Evolutionary conservation across 2,329 filamentous ascomycete species (phyloP).

Genomic region (Penicillium frequentans): DNA sequence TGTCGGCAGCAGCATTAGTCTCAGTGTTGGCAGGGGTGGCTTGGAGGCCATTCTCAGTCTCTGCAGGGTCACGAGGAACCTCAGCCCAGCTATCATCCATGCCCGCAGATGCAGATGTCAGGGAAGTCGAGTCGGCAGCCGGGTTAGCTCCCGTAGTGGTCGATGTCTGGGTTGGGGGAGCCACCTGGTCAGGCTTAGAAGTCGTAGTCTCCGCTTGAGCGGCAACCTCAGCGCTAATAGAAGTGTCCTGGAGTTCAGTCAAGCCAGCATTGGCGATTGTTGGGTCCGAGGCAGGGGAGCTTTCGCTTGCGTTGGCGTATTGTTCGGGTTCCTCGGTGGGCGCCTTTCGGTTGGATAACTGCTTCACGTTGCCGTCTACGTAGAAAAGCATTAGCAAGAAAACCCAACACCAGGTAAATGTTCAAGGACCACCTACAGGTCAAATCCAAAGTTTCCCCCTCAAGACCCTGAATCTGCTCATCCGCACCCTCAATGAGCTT

Average conservation of each 20-base stretch:
- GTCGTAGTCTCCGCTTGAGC: conserved; percentile 25
- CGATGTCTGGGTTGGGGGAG: conserved; percentile 41
- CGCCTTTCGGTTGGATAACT: conserved; percentile 47
- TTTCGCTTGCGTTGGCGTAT: conserved; percentile 39
- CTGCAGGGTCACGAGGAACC: conserved; percentile 68
- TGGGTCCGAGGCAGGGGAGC: conserved; percentile 52
- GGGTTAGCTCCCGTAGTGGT: conserved; percentile 45
- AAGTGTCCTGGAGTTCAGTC: conserved; percentile 56
- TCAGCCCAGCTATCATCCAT: conserved; percentile 71
- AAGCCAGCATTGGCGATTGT: conserved; percentile 61
- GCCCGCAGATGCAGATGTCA: conserved; percentile 45
- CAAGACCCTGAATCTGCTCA: conserved; percentile 59
- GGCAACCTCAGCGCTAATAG: conserved; percentile 57
- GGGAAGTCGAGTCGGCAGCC: conserved; percentile 51
- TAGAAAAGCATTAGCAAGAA: conserved; percentile 8
- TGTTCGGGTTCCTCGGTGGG: conserved; percentile 24
- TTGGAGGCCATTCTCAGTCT: conserved; percentile 67
- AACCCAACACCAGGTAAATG: not conserved
- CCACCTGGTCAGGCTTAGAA: conserved; percentile 20
- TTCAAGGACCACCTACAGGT: conserved; percentile 52
- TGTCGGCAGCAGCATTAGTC: conserved; percentile 54
- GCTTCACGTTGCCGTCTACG: conserved; percentile 54
- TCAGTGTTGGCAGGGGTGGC: conserved; percentile 65
- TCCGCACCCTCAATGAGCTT: conserved; percentile 61
- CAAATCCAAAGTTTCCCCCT: conserved; percentile 54